A percentile compares a stretch with the other conserved stretches of the same genome.
phyloP scores from a whole-genome alignment of 176 grass and related monocot species.

The Elymus sibiricus region DNA sequence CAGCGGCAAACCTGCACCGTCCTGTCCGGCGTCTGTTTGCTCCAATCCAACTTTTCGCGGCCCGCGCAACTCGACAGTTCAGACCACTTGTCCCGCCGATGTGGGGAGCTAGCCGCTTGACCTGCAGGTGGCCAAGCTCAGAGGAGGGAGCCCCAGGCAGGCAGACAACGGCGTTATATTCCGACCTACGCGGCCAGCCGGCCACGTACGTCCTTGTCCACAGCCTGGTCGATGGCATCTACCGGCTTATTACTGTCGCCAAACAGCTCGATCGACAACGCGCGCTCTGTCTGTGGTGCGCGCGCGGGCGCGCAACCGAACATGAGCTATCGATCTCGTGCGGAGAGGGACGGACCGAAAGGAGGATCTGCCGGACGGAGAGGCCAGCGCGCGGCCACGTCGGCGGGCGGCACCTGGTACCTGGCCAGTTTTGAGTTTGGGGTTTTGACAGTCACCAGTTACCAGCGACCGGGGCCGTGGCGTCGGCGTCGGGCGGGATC shows the following conservation, averaged over 20 bases:
- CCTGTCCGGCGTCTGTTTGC: not conserved
- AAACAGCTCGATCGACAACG: not conserved
- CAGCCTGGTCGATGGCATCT: not conserved
- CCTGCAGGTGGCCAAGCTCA: not conserved
- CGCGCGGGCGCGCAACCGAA: not conserved
- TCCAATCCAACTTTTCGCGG: not conserved
- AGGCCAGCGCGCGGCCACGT: not conserved
- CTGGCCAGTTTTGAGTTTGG: not conserved
- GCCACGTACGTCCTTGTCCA: conserved; percentile 21
- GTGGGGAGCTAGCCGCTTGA: not conserved
- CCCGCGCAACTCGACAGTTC: not conserved
- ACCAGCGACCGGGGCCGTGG: conserved; percentile 17
- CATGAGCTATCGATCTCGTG: not conserved
- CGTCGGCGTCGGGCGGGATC: conserved; percentile 26
- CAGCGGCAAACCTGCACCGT: not conserved
- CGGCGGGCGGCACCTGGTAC: not conserved
- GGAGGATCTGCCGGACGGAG: not conserved
- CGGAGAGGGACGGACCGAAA: not conserved
- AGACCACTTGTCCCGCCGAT: not conserved
- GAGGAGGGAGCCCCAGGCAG: not conserved
- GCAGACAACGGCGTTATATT: not conserved
- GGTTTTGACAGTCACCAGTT: conserved; percentile 14
- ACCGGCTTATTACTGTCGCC: not conserved
- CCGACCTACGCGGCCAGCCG: too few species aligned
- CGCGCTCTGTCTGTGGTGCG: not conserved